A percentile compares a stretch with the other conserved stretches of the same genome.
These are phyloP conservation scores for Rhizopogon roseolus DNA, from an alignment of 768 basidiomycete species.

Conservation along the genomic window DNA sequence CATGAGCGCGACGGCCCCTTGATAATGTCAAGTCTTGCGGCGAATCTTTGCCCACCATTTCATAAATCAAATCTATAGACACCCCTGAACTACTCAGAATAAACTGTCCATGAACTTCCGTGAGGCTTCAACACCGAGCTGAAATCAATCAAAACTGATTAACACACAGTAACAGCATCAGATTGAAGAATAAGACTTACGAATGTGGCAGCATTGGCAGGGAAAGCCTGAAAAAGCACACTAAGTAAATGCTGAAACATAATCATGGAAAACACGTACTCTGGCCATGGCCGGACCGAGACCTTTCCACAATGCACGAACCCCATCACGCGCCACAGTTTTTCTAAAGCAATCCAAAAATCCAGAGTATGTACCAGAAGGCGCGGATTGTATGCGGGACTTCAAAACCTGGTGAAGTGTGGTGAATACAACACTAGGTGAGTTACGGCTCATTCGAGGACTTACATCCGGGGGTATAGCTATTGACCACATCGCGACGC, in stretches of 20 bases:
- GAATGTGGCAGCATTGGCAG: conserved; percentile 93
- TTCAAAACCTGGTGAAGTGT: conserved; percentile 74
- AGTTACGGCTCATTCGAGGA: conserved; percentile 5
- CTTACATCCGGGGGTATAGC: conserved; percentile 95
- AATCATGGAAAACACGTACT: conserved; percentile 37
- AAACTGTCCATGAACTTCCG: conserved; percentile 75
- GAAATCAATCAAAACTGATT: conserved; percentile 2
- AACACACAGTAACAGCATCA: not conserved
- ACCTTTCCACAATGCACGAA: conserved; percentile 90
- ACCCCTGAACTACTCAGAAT: conserved; percentile 30
- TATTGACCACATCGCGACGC: conserved; percentile 97
- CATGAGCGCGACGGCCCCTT: conserved; percentile 15
- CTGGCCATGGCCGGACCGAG: conserved; percentile 96
- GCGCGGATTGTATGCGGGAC: conserved; percentile 92
- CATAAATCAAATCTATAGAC: conserved; percentile 16
- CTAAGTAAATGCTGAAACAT: not conserved
- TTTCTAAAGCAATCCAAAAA: conserved; percentile 90
- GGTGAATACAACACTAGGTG: not conserved
- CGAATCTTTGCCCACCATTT: conserved; percentile 22
- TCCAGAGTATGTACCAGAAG: conserved; percentile 95
- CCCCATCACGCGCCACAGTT: conserved; percentile 86
- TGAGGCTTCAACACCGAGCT: conserved; percentile 92
- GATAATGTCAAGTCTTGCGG: conserved; percentile 10
- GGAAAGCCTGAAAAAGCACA: conserved; percentile 68
- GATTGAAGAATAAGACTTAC: conserved; percentile 40